Percentiles rank a stretch among this genome's conserved stretches.
phyloP scores from a whole-genome alignment of 768 basidiomycete genomes.

The Xerocomellus chrysenteron region DNA sequence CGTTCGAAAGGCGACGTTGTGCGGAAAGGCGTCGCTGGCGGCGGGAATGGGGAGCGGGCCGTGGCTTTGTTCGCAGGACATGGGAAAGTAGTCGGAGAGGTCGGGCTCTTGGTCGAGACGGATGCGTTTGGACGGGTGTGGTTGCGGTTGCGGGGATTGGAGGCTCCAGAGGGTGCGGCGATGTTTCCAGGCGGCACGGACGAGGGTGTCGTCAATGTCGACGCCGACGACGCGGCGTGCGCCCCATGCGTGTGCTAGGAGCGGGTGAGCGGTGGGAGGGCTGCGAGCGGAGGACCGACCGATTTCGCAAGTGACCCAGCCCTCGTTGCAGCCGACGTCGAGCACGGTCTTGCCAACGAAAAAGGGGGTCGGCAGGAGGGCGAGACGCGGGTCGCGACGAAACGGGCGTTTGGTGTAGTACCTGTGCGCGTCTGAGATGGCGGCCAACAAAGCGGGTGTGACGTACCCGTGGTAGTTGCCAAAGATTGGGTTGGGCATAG shows the following conservation, averaged over 20 bases:
- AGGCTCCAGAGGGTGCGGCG: slow-evolving; percentile 70
- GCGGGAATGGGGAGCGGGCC: slow-evolving; percentile 69
- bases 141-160: slow-evolving; percentile 36
- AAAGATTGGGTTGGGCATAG: slow-evolving; percentile 35
- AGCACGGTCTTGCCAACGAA: slow-evolving; percentile 62
- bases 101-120: slow-evolving; percentile 4
- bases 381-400: slow-evolving; percentile 61
- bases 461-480: slow-evolving; percentile 75
- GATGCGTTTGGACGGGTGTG: slow-evolving; percentile 9
- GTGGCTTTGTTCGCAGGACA: slow-evolving; percentile 72
- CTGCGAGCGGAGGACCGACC: slow-evolving; percentile 34
- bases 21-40: slow-evolving; percentile 56
- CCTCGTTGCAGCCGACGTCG: slow-evolving; percentile 87
- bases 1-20: slow-evolving; percentile 71
- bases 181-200: slow-evolving; percentile 75
- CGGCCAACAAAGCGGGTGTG: too few species aligned
- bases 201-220: slow-evolving; percentile 76
- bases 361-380: slow-evolving; percentile 52
- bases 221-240: slow-evolving; percentile 76
- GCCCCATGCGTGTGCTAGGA: slow-evolving; percentile 59
- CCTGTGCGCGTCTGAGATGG: slow-evolving; percentile 30
- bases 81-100: slow-evolving; percentile 56
- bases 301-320: slow-evolving; percentile 83
- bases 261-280: neutral
- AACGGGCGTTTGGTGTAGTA: slow-evolving; percentile 78